These are phyloP conservation scores for Podaxis carcinomalis DNA, from an alignment of 768 basidiomycete genomes.

Conservation along the genomic window DNA sequence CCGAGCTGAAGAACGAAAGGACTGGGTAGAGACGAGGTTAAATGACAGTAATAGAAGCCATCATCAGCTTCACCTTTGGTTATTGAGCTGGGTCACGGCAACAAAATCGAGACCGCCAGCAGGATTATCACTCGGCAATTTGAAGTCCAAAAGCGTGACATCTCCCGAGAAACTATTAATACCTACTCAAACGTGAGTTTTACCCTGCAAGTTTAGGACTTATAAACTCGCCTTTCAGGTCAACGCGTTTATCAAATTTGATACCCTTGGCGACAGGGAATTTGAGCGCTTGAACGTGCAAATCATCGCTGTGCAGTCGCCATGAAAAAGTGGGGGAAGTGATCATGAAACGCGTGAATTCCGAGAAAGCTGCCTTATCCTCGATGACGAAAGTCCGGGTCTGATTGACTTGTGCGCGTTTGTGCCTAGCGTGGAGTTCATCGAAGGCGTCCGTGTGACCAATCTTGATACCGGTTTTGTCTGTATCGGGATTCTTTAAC, in stretches of 20 bases:
- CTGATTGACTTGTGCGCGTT: conserved; percentile 60
- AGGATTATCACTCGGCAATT: conserved; percentile 63
- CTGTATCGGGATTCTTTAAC: conserved; percentile 34
- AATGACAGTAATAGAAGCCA: not conserved
- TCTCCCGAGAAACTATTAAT: conserved; percentile 59
- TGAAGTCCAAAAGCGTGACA: conserved; percentile 52
- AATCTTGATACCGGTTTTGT: conserved; percentile 41
- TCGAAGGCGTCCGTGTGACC: conserved; percentile 46
- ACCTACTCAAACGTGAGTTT: conserved; percentile 27
- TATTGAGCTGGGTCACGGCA: conserved; percentile 50
- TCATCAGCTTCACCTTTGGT: conserved; percentile 41
- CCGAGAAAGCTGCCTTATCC: conserved; percentile 54
- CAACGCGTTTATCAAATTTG: conserved; percentile 57
- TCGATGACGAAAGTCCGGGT: conserved; percentile 52
- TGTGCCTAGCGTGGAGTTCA: conserved; percentile 42
- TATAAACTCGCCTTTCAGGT: conserved; percentile 42
- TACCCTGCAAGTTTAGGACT: not conserved
- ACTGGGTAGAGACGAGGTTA: conserved; percentile 24
- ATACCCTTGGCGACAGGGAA: conserved; percentile 67
- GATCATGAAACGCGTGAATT: conserved; percentile 60
- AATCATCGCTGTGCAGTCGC: conserved; percentile 51
- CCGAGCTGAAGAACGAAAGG: conserved; percentile 70
- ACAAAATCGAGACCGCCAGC: conserved; percentile 64
- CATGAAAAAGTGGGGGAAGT: conserved; percentile 66
- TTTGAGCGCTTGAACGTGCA: conserved; percentile 60